Evolutionary conservation across 305 asterid species (phyloP).

Genomic region (Rubia occidens): DNA sequence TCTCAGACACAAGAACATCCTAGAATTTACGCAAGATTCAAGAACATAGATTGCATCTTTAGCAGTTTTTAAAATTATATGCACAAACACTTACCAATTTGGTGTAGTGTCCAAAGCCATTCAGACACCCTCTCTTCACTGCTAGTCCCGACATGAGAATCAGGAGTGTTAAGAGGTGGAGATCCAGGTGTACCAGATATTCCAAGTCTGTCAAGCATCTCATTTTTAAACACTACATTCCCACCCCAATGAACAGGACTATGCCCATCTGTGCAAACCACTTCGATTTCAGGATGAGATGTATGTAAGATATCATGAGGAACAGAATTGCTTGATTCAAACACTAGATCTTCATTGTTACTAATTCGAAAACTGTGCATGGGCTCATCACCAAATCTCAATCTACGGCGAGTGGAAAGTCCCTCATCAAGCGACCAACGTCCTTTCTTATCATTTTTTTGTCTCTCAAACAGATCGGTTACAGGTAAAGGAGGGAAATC

Average conservation of each 20-base stretch:
- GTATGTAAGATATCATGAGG: slow-evolving; percentile 32
- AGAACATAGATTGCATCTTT: slow-evolving; percentile 1
- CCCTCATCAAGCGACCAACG: slow-evolving; percentile 42
- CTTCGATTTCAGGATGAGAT: slow-evolving; percentile 42
- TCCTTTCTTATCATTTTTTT: slow-evolving; percentile 36
- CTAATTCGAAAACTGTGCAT: slow-evolving; percentile 82
- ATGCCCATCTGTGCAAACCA: slow-evolving; percentile 24
- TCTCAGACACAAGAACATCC: slow-evolving; percentile 17
- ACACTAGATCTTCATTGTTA: slow-evolving; percentile 76
- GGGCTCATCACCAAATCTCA: slow-evolving; percentile 55
- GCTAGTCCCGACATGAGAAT: slow-evolving; percentile 47
- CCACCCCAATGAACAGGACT: slow-evolving; percentile 38
- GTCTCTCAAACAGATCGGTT: slow-evolving; percentile 64
- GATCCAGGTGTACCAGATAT: slow-evolving; percentile 59
- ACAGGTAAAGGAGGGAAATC: slow-evolving; percentile 85
- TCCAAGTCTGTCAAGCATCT: slow-evolving; percentile 38
- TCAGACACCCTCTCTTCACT: slow-evolving; percentile 77
- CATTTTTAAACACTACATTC: slow-evolving; percentile 34
- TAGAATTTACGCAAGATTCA: slow-evolving; percentile 5
- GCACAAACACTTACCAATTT: slow-evolving; percentile 48
- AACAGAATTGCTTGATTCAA: slow-evolving; percentile 50
- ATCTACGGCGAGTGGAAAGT: slow-evolving; percentile 39
- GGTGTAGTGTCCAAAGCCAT: slow-evolving; percentile 98
- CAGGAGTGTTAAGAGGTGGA: slow-evolving; percentile 31
- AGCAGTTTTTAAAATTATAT: background rate